Base-by-base conservation (phyloP, 1,139 yeast genomes). In the Saccharomyces hybrid region DNA sequence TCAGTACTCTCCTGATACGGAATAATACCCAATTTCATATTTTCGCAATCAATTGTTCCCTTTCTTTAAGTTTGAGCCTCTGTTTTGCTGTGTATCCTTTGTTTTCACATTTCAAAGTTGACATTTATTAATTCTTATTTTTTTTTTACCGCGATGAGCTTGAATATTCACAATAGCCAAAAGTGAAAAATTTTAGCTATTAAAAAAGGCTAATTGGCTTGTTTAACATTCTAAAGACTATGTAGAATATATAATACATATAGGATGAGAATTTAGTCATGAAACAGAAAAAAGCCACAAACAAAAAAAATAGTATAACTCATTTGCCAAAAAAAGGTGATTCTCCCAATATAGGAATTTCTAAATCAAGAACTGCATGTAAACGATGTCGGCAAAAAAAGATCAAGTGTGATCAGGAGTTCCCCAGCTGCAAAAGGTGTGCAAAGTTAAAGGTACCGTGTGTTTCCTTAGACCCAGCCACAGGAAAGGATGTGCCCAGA, bases 401-500 rank as follows among this genome's bases (percentile, higher is more conserved):
- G 70, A 81, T 88, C 54, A 83, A 83, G 63, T 90, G 97, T 72
- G 95, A 90, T 61, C 91, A 86, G 60, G 81, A 81, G 61, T 85
- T 87, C 68, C 96, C 96, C 1, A 80, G 82, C 53, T 90, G 97
- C 67, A 73, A 81, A n/a, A 79, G 81, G 48, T 89, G 97, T 70
- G 76, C 75, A 28, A 83, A 81, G 61, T 84, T 86, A 16, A 80
- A 82, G 5, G 84, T 75, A 2, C 87, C 86, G 16, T 89, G 97
- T 70, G 83, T 88, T 23, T 90, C 95, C 0, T 70, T 87, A 11
- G 97, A 90, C 67, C 89, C 96, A 0, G 89, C 89, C 3, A 87
- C 96, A 0, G 96, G 96, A 0, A 74, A 96, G 55, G 90, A 86
- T 60, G 81, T 89, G 1, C 96, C 97, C 0, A 73, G 97, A 50